Evolutionary conservation across 768 basidiomycete genomes (phyloP).

Genomic region (Russula dissimulans): DNA sequence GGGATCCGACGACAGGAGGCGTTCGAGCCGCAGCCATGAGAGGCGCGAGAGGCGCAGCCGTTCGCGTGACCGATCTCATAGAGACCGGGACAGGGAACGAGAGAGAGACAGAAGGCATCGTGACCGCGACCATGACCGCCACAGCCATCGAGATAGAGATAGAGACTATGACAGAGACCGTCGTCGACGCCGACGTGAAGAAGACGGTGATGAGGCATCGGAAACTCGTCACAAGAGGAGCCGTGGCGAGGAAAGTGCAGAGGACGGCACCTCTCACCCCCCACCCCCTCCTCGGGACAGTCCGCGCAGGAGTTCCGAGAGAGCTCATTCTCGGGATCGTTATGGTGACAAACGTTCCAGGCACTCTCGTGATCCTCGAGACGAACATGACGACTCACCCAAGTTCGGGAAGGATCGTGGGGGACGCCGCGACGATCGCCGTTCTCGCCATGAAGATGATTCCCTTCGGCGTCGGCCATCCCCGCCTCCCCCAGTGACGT

Average conservation of each 20-base stretch:
- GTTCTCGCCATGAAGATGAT: slow-evolving; percentile 37
- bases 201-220: slow-evolving; percentile 43
- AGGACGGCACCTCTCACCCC: slow-evolving; percentile 36
- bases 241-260: slow-evolving; percentile 45
- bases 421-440: slow-evolving; percentile 34
- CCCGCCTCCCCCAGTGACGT: slow-evolving; percentile 37
- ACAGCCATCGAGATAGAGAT: slow-evolving; percentile 43
- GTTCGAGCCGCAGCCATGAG: slow-evolving; percentile 52
- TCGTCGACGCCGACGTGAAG: slow-evolving; percentile 58
- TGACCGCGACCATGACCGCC: slow-evolving; percentile 39
- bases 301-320: slow-evolving; percentile 38
- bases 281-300: slow-evolving; percentile 42
- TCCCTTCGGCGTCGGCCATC: slow-evolving; percentile 21
- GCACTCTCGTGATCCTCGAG: slow-evolving; percentile 42
- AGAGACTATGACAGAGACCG: slow-evolving; percentile 43
- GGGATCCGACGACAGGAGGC: slow-evolving; percentile 45
- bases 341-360: slow-evolving; percentile 38
- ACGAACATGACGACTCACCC: slow-evolving; percentile 53
- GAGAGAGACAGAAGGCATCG: slow-evolving; percentile 35
- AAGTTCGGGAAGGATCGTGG: slow-evolving; percentile 34
- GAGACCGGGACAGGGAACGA: slow-evolving; percentile 42
- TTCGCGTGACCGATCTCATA: slow-evolving; percentile 32
- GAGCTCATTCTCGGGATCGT: slow-evolving; percentile 43
- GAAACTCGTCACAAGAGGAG: slow-evolving; percentile 62
- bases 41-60: slow-evolving; percentile 35